Evolutionary conservation across 106 monocot species (phyloP).

Genomic region (Dendrobium chrysotoxum): DNA sequence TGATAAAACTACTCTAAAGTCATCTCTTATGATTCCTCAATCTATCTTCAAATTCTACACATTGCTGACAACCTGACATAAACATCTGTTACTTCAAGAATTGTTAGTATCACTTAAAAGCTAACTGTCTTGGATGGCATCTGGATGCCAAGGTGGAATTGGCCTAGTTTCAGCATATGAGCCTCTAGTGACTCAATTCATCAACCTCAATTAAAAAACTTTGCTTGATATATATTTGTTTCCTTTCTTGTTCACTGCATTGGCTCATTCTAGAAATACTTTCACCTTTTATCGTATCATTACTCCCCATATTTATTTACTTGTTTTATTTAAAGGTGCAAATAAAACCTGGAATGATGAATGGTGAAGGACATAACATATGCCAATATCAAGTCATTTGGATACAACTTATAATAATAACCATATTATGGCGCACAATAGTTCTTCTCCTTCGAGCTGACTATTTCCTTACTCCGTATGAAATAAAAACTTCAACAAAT

Average conservation of each 20-base stretch:
- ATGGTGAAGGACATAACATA: not conserved
- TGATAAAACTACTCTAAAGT: not conserved
- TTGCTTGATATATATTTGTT: not conserved
- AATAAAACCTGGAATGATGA: not conserved
- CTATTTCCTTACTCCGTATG: not conserved
- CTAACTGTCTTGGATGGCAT: not conserved
- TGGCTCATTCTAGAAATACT: not conserved
- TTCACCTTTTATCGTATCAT: not conserved
- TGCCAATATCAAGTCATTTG: not conserved
- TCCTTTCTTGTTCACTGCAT: not conserved
- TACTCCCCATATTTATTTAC: not conserved
- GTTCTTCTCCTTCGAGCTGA: not conserved
- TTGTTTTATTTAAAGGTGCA: not conserved
- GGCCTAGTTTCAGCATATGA: not conserved
- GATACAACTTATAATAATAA: not conserved
- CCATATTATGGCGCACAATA: not conserved
- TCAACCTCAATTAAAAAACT: not conserved
- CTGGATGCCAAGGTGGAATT: not conserved
- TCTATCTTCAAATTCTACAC: not conserved
- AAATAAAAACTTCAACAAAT: conserved; percentile 1
- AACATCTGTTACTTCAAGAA: not conserved
- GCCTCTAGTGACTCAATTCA: not conserved
- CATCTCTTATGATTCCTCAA: not conserved
- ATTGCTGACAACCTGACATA: not conserved
- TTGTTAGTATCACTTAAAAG: not conserved